Evolutionary conservation across 352 stramenopile species (phyloP), one percentile per base, ranked within the genome.

Genomic region (Phytopythium cucurbitacearum): DNA sequence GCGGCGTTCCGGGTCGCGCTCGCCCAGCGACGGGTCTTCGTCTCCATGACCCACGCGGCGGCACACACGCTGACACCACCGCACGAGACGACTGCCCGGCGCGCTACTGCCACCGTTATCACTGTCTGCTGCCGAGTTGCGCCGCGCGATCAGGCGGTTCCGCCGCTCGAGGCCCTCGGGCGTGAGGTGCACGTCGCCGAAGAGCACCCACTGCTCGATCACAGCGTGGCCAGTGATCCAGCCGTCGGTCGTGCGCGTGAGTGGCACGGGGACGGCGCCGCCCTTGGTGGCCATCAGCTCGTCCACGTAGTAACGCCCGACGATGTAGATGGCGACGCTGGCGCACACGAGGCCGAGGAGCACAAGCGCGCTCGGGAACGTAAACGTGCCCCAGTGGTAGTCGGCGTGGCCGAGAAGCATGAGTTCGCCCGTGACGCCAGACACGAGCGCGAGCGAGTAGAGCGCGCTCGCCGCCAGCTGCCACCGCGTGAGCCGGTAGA

Each of bases 211-310:
- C 53, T 89, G 76, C 60, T 94, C 83, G 5, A 83, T 71, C 7
- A 91, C 70, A 0, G 83, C 83, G 56, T 90, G 81, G 40, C 70
- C 85, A 5, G 83, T 94, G 62, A 94, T 89, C 83, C 83, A 94
- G 1, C 80, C 83, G 40, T 88, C 69, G 15, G 58, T 80, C 34
- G 83, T 94, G 6, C 79, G 69, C 44, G 80, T 91, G 5, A 94
- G 62, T 28, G 83, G 80, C 48, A 94, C 83, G 8, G 83, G 83
- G 9, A 94, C 75, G 2, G 83, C 83, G 13, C 83, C 83, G 1
- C 83, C 83, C 37, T 85, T 85, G 9, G 76, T 84, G 4, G 79
- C 83, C 83, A 94, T 91, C 15, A 94, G 69, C 53, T 91, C 76
- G 48, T 87, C 65, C 37, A 94, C 79, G 52, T 94, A 76, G 40